These are phyloP conservation scores for Saccharomycopsis amapae DNA, from an alignment of 805 yeast genomes.

Conservation along the genomic window DNA sequence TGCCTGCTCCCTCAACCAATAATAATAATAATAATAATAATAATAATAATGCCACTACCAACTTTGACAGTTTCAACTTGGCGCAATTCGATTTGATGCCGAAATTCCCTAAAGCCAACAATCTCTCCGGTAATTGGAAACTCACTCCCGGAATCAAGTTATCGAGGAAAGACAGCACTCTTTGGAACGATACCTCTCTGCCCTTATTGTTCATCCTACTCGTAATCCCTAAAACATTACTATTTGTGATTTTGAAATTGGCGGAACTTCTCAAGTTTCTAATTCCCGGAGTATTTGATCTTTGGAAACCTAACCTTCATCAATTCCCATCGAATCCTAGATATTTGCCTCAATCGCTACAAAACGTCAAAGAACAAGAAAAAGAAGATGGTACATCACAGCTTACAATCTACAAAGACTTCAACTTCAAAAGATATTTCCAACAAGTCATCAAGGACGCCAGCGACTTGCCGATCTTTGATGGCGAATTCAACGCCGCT, in stretches of 20 bases:
- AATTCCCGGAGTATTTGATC: constrained; percentile 28
- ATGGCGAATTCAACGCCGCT: constrained; percentile 37
- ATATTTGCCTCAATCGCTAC: neutral
- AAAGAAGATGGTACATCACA: constrained; percentile 9
- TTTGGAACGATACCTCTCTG: constrained; percentile 16
- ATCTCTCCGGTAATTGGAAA: constrained; percentile 33
- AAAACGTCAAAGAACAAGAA: constrained; percentile 4
- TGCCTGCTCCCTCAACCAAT: neutral
- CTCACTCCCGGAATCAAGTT: constrained; percentile 23
- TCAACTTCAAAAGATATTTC: constrained; percentile 21
- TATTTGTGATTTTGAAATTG: constrained; percentile 36
- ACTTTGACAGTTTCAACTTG: constrained; percentile 2
- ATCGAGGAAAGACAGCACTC: constrained; percentile 1
- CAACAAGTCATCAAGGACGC: constrained; percentile 23
- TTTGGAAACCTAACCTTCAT: constrained; percentile 6
- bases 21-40: no score
- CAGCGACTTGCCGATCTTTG: constrained; percentile 25
- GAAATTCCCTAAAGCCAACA: constrained; percentile 31
- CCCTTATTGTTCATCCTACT: constrained; percentile 46
- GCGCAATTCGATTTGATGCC: constrained; percentile 27
- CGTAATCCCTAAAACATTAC: constrained; percentile 46
- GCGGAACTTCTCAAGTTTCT: constrained; percentile 30
- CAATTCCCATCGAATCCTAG: constrained; percentile 15
- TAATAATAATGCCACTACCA: neutral
- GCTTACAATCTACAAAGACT: constrained; percentile 16